Conservation (phyloP, 306 rosid species). For the Comarum palustre region DNA sequence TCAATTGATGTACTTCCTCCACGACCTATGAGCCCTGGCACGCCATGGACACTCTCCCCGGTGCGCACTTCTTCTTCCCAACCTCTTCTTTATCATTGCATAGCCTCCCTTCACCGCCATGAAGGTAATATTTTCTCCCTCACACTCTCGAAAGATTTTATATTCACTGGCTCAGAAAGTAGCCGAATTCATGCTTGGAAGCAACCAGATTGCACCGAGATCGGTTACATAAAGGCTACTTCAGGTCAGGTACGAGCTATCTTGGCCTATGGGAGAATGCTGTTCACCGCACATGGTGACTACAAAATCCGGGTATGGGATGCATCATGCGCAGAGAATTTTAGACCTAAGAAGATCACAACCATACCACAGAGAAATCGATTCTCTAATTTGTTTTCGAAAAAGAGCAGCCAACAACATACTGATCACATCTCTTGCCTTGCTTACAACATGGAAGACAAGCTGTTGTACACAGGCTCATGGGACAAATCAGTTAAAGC, state of each 20-base stretch:
- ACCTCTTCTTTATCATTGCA: constrained; percentile 48
- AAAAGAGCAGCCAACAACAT: constrained; percentile 35
- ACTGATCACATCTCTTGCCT: constrained; percentile 42
- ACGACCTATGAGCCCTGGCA: constrained; percentile 38
- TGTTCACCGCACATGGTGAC: constrained; percentile 48
- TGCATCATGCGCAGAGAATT: constrained; percentile 31
- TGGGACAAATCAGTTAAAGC: constrained; percentile 54
- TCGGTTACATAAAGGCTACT: constrained; percentile 35
- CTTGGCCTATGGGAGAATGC: constrained; percentile 32
- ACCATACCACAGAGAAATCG: constrained; percentile 38
- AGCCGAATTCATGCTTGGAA: constrained; percentile 48
- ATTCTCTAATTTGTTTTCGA: constrained; percentile 20
- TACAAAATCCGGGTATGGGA: constrained; percentile 44
- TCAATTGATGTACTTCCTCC: constrained; percentile 16
- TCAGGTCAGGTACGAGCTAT: constrained; percentile 48
- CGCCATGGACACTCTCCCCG: constrained; percentile 38
- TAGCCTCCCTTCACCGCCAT: constrained; percentile 54
- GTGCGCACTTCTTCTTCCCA: constrained; percentile 32
- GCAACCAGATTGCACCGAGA: constrained; percentile 50
- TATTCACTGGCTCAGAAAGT: constrained; percentile 50
- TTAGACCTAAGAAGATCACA: constrained; percentile 36
- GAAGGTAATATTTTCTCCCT: constrained; percentile 51
- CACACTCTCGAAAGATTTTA: constrained; percentile 37
- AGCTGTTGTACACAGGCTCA: constrained; percentile 51
- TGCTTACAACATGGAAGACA: constrained; percentile 50